These are phyloP conservation scores for Penicillium goetzii DNA, from an alignment of 495 filamentous ascomycete genomes.

Conservation along the genomic window DNA sequence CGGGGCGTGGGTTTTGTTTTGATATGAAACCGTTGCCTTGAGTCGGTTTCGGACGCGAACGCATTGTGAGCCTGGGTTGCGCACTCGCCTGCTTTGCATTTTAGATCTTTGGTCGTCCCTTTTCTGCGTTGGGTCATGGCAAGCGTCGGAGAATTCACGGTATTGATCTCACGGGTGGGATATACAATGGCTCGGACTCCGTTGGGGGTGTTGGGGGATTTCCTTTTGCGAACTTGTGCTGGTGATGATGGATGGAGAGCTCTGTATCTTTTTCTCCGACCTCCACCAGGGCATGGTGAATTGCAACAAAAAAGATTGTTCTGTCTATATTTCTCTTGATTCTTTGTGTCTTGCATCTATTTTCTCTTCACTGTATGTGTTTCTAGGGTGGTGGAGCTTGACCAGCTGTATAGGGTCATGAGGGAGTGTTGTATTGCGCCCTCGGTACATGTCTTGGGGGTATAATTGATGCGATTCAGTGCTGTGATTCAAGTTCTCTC, in stretches of 20 bases:
- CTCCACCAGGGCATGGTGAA: constrained; percentile 37
- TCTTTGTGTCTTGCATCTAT: constrained; percentile 9
- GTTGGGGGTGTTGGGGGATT: constrained; percentile 53
- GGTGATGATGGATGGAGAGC: constrained; percentile 27
- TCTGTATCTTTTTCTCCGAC: constrained; percentile 9
- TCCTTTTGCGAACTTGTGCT: constrained; percentile 46
- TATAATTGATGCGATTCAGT: not conserved
- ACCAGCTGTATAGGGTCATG: not conserved
- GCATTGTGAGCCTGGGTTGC: constrained; percentile 33
- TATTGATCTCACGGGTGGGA: constrained; percentile 52
- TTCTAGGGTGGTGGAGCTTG: not conserved
- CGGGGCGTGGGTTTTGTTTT: constrained; percentile 24
- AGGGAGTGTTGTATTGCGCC: not conserved
- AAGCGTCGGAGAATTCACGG: constrained; percentile 53
- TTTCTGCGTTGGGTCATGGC: constrained; percentile 49
- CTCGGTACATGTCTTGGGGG: not conserved
- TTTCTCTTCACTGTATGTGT: constrained; percentile 1
- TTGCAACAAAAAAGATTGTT: constrained; percentile 45
- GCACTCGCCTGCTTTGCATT: constrained; percentile 45
- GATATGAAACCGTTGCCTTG: constrained; percentile 27
- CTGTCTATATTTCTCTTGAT: constrained; percentile 40
- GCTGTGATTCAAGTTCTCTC: not conserved
- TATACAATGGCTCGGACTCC: constrained; percentile 50
- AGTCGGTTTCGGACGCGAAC: constrained; percentile 32
- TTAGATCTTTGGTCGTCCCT: constrained; percentile 51